Evolutionary conservation across 140 eudicot species (phyloP).

Genomic region (Senecio squalidus): DNA sequence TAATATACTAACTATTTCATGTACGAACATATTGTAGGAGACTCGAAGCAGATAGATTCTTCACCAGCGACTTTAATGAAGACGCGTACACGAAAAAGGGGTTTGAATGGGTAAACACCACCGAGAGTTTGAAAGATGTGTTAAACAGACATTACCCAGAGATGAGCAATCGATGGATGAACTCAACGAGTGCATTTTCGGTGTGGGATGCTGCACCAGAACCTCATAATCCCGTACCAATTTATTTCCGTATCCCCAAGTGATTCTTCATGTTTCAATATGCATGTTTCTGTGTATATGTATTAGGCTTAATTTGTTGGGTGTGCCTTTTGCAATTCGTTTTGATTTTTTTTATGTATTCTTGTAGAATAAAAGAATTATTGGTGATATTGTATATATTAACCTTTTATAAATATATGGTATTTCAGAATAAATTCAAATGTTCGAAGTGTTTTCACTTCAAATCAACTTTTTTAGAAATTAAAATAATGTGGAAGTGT

Average conservation of each 20-base stretch:
- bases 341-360: too few species aligned
- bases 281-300: neutral
- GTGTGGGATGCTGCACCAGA: constrained; percentile 56
- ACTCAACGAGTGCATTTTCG: constrained; percentile 50
- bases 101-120: constrained; percentile 55
- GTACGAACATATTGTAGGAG: constrained; percentile 42
- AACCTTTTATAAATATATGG: neutral
- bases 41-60: constrained; percentile 55
- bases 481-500: neutral
- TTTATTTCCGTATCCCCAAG: constrained; percentile 48
- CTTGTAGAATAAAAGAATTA: too few species aligned
- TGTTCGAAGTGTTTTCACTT: neutral
- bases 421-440: too few species aligned
- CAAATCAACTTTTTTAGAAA: neutral
- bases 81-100: constrained; percentile 59
- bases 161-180: constrained; percentile 58
- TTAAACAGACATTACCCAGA: constrained; percentile 56
- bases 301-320: neutral
- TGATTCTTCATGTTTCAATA: constrained; percentile 2
- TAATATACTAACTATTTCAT: neutral
- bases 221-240: constrained; percentile 40
- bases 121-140: constrained; percentile 62
- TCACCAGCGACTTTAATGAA: constrained; percentile 51
- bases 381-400: too few species aligned
- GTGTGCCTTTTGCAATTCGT: neutral